A percentile compares a stretch with the other conserved stretches of the same genome.
phyloP scores from a whole-genome alignment of 768 basidiomycete genomes.

The Tylopilus cervinicoccineus region DNA sequence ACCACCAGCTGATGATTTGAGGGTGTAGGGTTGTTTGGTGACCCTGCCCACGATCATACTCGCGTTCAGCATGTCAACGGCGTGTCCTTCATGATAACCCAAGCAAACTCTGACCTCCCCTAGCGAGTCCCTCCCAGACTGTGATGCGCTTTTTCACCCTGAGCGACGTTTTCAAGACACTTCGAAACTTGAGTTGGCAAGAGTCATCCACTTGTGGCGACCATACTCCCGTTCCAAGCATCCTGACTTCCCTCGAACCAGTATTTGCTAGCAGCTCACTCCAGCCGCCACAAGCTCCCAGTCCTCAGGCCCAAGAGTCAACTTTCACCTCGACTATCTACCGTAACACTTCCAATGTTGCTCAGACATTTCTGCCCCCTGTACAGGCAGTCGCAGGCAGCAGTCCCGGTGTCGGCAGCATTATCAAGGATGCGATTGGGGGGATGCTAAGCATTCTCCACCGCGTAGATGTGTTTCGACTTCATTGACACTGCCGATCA shows the following conservation, averaged over 20 bases:
- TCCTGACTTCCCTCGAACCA: background rate
- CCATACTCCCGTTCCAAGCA: background rate
- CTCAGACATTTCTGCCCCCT: constrained; percentile 3
- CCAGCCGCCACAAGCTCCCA: background rate
- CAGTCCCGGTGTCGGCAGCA: background rate
- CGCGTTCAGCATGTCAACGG: background rate
- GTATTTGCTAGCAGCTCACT: background rate
- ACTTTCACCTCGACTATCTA: background rate
- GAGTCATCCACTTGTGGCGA: background rate
- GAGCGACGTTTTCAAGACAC: background rate
- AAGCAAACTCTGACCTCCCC: no score
- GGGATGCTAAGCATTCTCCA: background rate
- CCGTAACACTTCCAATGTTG: background rate
- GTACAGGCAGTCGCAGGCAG: background rate
- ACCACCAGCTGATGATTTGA: no score
- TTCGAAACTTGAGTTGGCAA: background rate
- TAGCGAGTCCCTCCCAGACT: no score
- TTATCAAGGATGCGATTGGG: constrained; percentile 2
- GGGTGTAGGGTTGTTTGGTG: no score
- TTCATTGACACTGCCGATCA: background rate
- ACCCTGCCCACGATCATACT: no score
- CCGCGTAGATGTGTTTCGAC: constrained; percentile 3
- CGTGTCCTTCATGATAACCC: background rate
- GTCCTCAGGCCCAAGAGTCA: background rate
- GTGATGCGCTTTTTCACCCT: background rate